Conservation (phyloP, 495 filamentous ascomycete species). For the Aspergillus homomorphus region DNA sequence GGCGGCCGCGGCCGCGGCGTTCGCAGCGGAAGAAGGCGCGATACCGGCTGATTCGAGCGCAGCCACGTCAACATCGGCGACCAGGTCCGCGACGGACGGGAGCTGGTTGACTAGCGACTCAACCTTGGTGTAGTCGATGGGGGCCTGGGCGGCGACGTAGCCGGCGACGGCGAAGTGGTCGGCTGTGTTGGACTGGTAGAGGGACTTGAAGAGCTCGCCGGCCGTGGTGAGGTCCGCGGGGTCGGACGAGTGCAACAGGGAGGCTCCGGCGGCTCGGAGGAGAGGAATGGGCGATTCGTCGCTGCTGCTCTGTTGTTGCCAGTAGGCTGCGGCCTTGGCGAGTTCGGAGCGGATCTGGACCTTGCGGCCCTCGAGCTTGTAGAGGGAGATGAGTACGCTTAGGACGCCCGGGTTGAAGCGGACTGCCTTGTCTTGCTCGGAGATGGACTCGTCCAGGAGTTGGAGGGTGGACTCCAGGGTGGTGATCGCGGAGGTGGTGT, state of each 20-base stretch:
- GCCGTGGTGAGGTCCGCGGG: slow-evolving; percentile 64
- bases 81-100: slow-evolving; percentile 62
- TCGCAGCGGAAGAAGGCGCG: slow-evolving; percentile 49
- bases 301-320: slow-evolving; percentile 51
- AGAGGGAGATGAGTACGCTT: slow-evolving; percentile 77
- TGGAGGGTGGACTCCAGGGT: slow-evolving; percentile 73
- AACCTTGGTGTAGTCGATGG: slow-evolving; percentile 58
- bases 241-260: slow-evolving; percentile 71
- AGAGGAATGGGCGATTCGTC: slow-evolving; percentile 52
- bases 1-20: slow-evolving; percentile 35
- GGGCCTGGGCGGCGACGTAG: slow-evolving; percentile 77
- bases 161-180: slow-evolving; percentile 72
- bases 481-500: slow-evolving; percentile 70
- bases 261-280: slow-evolving; percentile 73
- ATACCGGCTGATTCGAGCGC: slow-evolving; percentile 77
- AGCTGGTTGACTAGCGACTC: slow-evolving; percentile 60
- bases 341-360: slow-evolving; percentile 66
- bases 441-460: slow-evolving; percentile 64
- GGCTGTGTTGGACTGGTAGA: slow-evolving; percentile 58
- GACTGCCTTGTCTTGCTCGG: slow-evolving; percentile 59
- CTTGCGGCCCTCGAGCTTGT: slow-evolving; percentile 74
- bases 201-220: slow-evolving; percentile 66
- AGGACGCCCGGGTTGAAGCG: slow-evolving; percentile 85
- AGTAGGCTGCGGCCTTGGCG: slow-evolving; percentile 78
- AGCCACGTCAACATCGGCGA: slow-evolving; percentile 61